A percentile compares a stretch with the other conserved stretches of the same genome.
Conservation (phyloP, 1,284 basidiomycete genomes). For the Sanghuangporus baumii region DNA sequence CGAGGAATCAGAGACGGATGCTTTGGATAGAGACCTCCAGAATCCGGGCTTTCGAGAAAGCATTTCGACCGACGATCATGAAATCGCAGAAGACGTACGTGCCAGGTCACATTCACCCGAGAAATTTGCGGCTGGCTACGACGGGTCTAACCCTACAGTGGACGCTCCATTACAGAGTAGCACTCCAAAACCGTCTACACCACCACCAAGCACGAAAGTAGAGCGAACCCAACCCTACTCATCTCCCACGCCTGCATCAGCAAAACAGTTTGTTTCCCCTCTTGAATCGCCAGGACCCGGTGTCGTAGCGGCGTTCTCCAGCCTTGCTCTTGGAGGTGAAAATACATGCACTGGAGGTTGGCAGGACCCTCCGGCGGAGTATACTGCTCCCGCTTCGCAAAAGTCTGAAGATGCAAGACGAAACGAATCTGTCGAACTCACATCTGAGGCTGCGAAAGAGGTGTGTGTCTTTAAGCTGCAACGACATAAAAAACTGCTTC, state of each 20-base stretch:
- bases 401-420: background rate
- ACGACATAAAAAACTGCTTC: slow-evolving; percentile 22
- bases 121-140: background rate
- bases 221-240: background rate
- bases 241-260: slow-evolving; percentile 18
- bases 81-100: background rate
- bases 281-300: slow-evolving; percentile 38
- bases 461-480: slow-evolving; percentile 13
- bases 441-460: background rate
- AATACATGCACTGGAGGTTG: slow-evolving; percentile 50
- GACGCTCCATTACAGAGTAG: background rate
- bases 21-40: background rate
- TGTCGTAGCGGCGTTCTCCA: slow-evolving; percentile 47
- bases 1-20: background rate
- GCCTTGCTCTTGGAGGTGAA: slow-evolving; percentile 59
- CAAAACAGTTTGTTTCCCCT: slow-evolving; percentile 43
- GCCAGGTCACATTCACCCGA: background rate
- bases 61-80: slow-evolving; percentile 6
- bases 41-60: slow-evolving; percentile 15
- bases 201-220: background rate
- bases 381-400: background rate
- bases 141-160: background rate
- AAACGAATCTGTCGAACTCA: background rate
- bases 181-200: background rate
- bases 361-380: slow-evolving; percentile 31